Conservation (phyloP, 257 asterid genomes). For the Solanum chaucha region DNA sequence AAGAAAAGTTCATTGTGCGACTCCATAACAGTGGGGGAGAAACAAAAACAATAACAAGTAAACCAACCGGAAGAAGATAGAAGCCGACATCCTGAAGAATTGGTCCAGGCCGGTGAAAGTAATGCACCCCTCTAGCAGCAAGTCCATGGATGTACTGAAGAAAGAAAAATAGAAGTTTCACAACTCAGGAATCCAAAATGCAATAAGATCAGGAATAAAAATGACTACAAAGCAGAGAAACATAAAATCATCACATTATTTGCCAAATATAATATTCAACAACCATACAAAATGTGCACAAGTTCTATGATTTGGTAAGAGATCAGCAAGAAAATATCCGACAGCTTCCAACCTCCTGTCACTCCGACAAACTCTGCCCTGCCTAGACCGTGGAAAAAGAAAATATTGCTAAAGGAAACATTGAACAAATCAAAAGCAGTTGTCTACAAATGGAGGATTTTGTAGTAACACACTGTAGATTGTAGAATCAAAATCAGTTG, state of each 20-base stretch:
- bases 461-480: background rate
- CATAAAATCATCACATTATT: background rate
- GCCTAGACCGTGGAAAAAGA: background rate
- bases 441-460: background rate
- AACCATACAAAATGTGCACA: background rate
- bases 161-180: background rate
- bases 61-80: slow-evolving; percentile 75
- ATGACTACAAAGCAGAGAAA: background rate
- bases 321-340: background rate
- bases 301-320: background rate
- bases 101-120: slow-evolving; percentile 69
- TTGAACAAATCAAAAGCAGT: background rate
- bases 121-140: slow-evolving; percentile 74
- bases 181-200: slow-evolving; percentile 4
- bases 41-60: background rate
- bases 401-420: background rate
- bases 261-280: background rate
- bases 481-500: background rate
- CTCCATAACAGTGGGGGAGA: background rate
- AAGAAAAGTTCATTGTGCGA: background rate
- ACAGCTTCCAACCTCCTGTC: background rate
- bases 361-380: background rate
- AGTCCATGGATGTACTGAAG: slow-evolving; percentile 63
- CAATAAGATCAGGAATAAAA: background rate
- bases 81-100: slow-evolving; percentile 62